Evolutionary conservation across 495 filamentous ascomycete species (phyloP).

Genomic region (Parathielavia appendiculata): DNA sequence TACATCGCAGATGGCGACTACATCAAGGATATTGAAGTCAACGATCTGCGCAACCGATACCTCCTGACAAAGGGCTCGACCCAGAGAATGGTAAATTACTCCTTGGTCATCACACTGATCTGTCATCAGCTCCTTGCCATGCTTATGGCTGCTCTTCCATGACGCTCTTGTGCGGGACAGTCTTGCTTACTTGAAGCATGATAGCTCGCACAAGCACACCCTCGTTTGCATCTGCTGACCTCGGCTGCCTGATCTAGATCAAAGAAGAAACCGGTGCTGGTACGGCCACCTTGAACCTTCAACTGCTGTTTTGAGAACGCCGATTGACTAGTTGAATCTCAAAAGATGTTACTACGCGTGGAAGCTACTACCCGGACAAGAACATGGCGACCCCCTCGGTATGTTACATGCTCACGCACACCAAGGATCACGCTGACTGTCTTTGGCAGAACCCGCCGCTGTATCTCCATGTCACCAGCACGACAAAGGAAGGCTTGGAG

Average conservation of each 20-base stretch:
- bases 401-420: slow-evolving; percentile 19
- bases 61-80: slow-evolving; percentile 95
- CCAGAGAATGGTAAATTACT: slow-evolving; percentile 96
- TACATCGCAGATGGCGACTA: slow-evolving; percentile 95
- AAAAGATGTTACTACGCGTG: slow-evolving; percentile 99
- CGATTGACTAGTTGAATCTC: slow-evolving; percentile 51
- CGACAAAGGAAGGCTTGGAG: slow-evolving; percentile 84
- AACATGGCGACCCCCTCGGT: slow-evolving; percentile 91
- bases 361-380: slow-evolving; percentile 94
- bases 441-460: slow-evolving; percentile 79
- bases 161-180: slow-evolving; percentile 53
- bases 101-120: slow-evolving; percentile 75
- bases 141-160: slow-evolving; percentile 31
- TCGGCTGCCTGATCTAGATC: slow-evolving; percentile 92
- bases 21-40: slow-evolving; percentile 97
- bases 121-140: slow-evolving; percentile 50
- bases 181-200: slow-evolving; percentile 81
- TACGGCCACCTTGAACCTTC: slow-evolving; percentile 61
- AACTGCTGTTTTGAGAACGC: slow-evolving; percentile 47
- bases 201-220: slow-evolving; percentile 63
- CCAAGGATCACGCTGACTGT: slow-evolving; percentile 15
- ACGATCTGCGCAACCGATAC: slow-evolving; percentile 95
- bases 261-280: slow-evolving; percentile 99
- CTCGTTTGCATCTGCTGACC: slow-evolving; percentile 98
- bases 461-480: slow-evolving; percentile 93